Evolutionary conservation across 108 stramenopile genomes (phyloP), one percentile per base, ranked within the genome.

Genomic region (Cyclotella sp.): DNA sequence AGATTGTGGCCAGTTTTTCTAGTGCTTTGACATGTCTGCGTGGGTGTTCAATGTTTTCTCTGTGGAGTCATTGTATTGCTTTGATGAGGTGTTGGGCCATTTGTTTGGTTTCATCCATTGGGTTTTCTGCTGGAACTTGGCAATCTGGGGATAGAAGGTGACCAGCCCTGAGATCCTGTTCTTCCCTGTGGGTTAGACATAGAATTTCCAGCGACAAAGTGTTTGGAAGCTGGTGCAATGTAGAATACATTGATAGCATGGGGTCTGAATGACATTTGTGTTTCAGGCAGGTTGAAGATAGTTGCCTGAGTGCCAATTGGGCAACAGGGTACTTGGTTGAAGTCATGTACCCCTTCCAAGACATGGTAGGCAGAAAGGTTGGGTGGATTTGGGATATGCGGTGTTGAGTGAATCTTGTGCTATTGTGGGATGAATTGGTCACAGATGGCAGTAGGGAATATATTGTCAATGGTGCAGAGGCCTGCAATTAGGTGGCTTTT

Each of bases 101-200:
- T 3, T 39, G 16, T 18, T 62, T 14, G 6, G 39, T 18, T 11
- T 62, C 29, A 12, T 65, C 19, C 1, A 45, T 43, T 3, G 62
- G 72, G 19, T 63, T 64, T 15, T 66, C 49, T 2, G 53, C 43
- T 54, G 51, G 73, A 19, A 63, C 8, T 44, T 22, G 68, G 67
- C 64, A 60, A 22, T 60, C n/a, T 65, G 53, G 40, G 86, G 81
- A 52, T 70, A 82, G 41, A 79, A 79, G 40, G 72, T 52, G 19
- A 83, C 71, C 18, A 64, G 82, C 62, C 85, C 84, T 16, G 60
- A 29, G 27, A 79, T 77, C 9, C 81, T 78, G 7, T 40, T 29
- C 15, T 26, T 18, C 16, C 46, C 40, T 13, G 77, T 88, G 0
- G 75, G 45, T 11, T 24, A 53, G 26, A 84, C 64, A 40, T 64